Evolutionary conservation across 2,329 filamentous ascomycete species (phyloP), one percentile per base, ranked within the genome.

Genomic region (Anisogramma anomala): DNA sequence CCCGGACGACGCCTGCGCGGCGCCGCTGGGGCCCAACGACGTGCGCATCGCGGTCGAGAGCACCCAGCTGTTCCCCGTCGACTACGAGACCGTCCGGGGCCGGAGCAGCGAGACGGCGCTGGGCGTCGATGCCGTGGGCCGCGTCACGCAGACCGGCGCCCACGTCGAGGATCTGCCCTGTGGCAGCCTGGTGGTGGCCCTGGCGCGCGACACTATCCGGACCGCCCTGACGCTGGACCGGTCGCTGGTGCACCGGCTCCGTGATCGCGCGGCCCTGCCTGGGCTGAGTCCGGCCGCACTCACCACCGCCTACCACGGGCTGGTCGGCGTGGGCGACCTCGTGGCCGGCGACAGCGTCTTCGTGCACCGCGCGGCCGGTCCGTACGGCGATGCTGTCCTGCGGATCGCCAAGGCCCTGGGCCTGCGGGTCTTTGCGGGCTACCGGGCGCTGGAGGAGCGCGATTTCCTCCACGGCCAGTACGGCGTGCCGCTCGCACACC

Each of bases 361-460:
- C 3, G 55, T 73, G 14, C 64, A 69, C 38, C 58, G 59, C 8
- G 69, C 61, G 3, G 60, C 64, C 3, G 64, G 66, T 35, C 56
- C 58, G 0, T 55, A 64, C 15, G 68, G 69, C 1, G 57, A 66
- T 27, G 63, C 62, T 8, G 67, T 65, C 2, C 49, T 72, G 3
- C 56, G 60, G 9, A 46, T 72, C 3, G 64, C 65, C 18, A 54
- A 49, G 33, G 42, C 53, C 2, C 47, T 56, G 6, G 65, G 60
- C 1, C 62, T 60, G 7, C 55, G 61, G 2, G 49, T 74, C 2
- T 68, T 66, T 41, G 59, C 57, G 2, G 71, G 65, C 0, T 61
- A 67, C 5, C 35, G 49, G 1, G 52, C 48, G 4, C 33, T 52
- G 0, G 47, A 53, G 1, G 68, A 76, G 42, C 58, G 57, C 8